These are phyloP conservation scores for Vaucheria bursata DNA, from an alignment of 352 stramenopile genomes.

Conservation along the genomic window DNA sequence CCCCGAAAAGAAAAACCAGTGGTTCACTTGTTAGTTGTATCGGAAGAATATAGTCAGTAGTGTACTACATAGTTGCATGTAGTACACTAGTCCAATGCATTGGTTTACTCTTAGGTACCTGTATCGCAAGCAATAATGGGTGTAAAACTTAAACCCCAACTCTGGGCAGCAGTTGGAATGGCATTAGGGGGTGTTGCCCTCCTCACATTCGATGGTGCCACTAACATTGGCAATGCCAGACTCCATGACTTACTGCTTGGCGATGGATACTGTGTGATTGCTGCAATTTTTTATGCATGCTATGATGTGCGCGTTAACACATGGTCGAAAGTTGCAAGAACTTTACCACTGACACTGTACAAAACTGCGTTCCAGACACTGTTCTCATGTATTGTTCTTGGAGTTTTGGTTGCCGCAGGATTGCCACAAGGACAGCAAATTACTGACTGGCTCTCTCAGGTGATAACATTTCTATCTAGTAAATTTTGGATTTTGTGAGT, in stretches of 20 bases:
- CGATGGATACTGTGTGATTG: neutral
- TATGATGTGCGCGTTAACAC: neutral
- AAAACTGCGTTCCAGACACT: slow-evolving; percentile 6
- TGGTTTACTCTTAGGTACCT: neutral
- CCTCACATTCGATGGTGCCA: neutral
- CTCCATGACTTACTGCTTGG: slow-evolving; percentile 6
- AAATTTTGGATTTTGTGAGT: no score
- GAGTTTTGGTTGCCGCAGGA: neutral
- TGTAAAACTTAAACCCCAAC: slow-evolving; percentile 8
- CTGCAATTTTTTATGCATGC: neutral
- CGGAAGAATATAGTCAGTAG: no score
- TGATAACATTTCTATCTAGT: no score
- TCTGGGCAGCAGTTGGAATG: slow-evolving; percentile 8
- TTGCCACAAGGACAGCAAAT: neutral
- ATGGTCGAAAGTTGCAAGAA: neutral
- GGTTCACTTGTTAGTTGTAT: no score
- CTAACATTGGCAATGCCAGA: neutral
- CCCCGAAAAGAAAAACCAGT: no score
- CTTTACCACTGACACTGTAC: neutral
- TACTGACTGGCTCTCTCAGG: neutral
- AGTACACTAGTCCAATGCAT: neutral
- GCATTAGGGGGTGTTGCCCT: slow-evolving; percentile 1
- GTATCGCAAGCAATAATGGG: slow-evolving; percentile 5
- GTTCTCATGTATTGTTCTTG: neutral
- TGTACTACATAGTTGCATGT: no score